These are phyloP conservation scores for Mimosa bimucronata DNA, from an alignment of 306 rosid genomes.

Conservation along the genomic window DNA sequence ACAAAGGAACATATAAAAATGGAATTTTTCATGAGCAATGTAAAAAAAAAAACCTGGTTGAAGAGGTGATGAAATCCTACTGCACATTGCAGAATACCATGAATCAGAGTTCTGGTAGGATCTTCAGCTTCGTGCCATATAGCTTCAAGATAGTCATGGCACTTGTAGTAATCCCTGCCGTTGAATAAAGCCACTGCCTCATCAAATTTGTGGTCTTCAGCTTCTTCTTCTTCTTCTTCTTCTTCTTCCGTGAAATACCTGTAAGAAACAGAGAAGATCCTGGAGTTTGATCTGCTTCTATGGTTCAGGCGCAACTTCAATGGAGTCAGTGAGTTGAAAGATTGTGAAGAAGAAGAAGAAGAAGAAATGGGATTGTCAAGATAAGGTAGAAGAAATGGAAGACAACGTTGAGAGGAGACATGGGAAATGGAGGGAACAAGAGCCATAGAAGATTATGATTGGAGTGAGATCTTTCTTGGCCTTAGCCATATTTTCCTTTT, in stretches of 20 bases:
- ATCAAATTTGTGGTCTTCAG: constrained; percentile 49
- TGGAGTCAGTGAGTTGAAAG: constrained; percentile 29
- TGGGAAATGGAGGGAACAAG: constrained; percentile 45
- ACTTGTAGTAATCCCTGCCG: constrained; percentile 70
- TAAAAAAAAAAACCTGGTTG: constrained; percentile 58
- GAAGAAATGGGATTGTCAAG: constrained; percentile 34
- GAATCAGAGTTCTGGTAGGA: constrained; percentile 80
- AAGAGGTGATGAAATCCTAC: constrained; percentile 94
- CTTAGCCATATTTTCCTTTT: constrained; percentile 40
- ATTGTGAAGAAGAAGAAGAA: constrained; percentile 23
- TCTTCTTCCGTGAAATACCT: constrained; percentile 31
- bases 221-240: constrained; percentile 29
- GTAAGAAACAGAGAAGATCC: constrained; percentile 32
- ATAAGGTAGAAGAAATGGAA: constrained; percentile 30
- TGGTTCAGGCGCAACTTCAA: background rate
- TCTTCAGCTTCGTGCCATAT: constrained; percentile 82
- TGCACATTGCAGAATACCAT: constrained; percentile 87
- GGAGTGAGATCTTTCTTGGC: background rate
- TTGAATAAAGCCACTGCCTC: constrained; percentile 63
- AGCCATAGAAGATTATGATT: constrained; percentile 52
- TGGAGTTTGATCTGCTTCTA: constrained; percentile 1
- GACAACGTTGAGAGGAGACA: constrained; percentile 31
- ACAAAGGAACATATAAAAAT: background rate
- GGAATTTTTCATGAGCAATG: background rate
- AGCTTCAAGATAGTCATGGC: constrained; percentile 84